Percentiles rank a stretch among this genome's conserved stretches.
Conservation (phyloP, 208 protist species). For the Leishmania turanica region DNA sequence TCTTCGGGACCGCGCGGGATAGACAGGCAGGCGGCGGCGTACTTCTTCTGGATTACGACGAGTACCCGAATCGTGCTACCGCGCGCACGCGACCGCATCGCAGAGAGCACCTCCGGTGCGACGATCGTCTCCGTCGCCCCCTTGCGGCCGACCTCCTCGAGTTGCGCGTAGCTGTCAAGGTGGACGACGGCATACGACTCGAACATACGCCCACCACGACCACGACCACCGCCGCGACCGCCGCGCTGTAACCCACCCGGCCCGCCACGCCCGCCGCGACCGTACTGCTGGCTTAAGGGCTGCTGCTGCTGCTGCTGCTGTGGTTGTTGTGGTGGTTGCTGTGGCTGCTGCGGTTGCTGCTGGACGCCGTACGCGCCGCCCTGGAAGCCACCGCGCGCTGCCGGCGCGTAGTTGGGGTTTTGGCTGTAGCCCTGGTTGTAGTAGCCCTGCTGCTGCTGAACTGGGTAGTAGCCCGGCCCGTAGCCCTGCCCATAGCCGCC, state of each 20-base stretch:
- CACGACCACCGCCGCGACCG: conserved; percentile 26
- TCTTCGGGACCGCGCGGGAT: conserved; percentile 62
- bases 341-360: neutral
- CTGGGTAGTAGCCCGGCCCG: conserved; percentile 23
- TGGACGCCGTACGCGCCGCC: conserved; percentile 25
- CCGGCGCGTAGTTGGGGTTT: conserved; percentile 7
- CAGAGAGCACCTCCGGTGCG: conserved; percentile 29
- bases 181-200: conserved; percentile 65
- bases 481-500: conserved; percentile 9
- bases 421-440: conserved; percentile 15
- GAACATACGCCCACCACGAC: conserved; percentile 22
- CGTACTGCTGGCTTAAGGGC: conserved; percentile 14
- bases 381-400: conserved; percentile 21
- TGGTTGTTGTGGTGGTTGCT: neutral
- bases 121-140: conserved; percentile 55
- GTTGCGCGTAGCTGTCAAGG: conserved; percentile 67
- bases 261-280: conserved; percentile 28
- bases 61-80: conserved; percentile 47
- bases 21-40: conserved; percentile 67
- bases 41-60: conserved; percentile 62
- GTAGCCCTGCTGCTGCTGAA: conserved; percentile 11
- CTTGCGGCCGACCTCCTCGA: conserved; percentile 67
- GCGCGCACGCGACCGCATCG: conserved; percentile 40
- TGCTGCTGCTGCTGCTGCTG: conserved; percentile 12
- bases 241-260: conserved; percentile 22